A percentile compares a stretch with the other conserved stretches of the same genome.
These are phyloP conservation scores for Alternaria ethzedia DNA, from an alignment of 2,329 filamentous ascomycete genomes.

Conservation along the genomic window DNA sequence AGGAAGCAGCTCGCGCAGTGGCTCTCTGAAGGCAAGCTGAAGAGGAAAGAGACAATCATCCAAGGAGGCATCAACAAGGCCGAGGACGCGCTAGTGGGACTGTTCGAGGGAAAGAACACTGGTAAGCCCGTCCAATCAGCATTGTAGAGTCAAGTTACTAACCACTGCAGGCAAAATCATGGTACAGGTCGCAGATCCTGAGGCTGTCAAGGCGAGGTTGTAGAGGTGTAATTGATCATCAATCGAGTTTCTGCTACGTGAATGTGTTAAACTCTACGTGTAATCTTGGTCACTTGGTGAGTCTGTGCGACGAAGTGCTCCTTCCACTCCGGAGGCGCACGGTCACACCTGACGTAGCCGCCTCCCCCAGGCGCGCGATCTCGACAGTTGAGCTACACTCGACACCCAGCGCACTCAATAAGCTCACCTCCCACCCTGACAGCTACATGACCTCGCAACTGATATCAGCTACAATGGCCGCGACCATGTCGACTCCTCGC, in stretches of 20 bases:
- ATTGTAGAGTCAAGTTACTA: conserved; percentile 1
- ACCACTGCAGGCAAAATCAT: conserved; percentile 61
- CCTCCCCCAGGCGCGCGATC: not conserved
- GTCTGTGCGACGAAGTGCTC: not conserved
- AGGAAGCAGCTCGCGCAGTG: conserved; percentile 68
- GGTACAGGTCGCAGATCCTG: conserved; percentile 48
- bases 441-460: not conserved
- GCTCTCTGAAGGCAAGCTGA: conserved; percentile 73
- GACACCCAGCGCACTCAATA: not conserved
- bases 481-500: not conserved
- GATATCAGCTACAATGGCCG: not conserved
- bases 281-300: not conserved
- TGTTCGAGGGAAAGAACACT: conserved; percentile 74
- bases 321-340: not conserved
- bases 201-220: conserved; percentile 49
- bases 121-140: conserved; percentile 57
- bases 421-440: not conserved
- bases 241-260: not conserved
- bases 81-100: conserved; percentile 66
- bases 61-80: conserved; percentile 71
- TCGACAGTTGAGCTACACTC: not conserved
- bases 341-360: not conserved
- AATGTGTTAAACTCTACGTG: not conserved
- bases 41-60: conserved; percentile 73
- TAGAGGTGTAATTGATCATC: conserved; percentile 14